These are phyloP conservation scores for Pichia gijzeniarum DNA, from an alignment of 805 yeast species.

Conservation along the genomic window DNA sequence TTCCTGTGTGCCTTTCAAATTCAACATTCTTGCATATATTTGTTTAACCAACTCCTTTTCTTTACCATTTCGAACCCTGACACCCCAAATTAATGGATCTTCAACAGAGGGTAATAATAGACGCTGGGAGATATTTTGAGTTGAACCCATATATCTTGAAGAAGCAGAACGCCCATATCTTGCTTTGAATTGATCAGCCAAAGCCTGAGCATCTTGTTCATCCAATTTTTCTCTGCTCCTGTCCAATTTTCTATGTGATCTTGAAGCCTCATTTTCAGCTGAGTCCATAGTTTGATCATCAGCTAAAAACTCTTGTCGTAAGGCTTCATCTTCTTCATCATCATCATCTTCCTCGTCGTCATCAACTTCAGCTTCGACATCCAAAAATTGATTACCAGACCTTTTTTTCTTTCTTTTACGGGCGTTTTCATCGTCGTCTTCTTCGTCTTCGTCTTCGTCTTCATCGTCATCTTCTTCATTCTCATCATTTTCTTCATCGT, in stretches of 20 bases:
- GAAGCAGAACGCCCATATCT: slow-evolving; percentile 84
- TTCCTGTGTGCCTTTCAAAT: slow-evolving; percentile 72
- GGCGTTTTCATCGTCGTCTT: slow-evolving; percentile 51
- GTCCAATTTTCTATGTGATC: slow-evolving; percentile 88
- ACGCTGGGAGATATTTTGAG: slow-evolving; percentile 87
- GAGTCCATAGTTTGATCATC: slow-evolving; percentile 45
- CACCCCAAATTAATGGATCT: slow-evolving; percentile 95
- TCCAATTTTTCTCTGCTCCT: slow-evolving; percentile 73
- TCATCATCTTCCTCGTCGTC: slow-evolving; percentile 93
- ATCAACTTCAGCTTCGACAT: slow-evolving; percentile 98
- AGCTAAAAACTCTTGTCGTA: slow-evolving; percentile 75
- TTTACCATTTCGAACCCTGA: slow-evolving; percentile 86
- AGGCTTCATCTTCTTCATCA: slow-evolving; percentile 89
- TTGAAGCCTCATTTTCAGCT: slow-evolving; percentile 47
- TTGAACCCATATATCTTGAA: slow-evolving; percentile 74
- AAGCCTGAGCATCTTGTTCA: slow-evolving; percentile 89
- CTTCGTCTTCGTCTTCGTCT: slow-evolving; percentile 48
- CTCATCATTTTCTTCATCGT: slow-evolving; percentile 21
- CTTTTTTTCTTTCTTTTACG: slow-evolving; percentile 42
- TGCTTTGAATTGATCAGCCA: slow-evolving; percentile 88
- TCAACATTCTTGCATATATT: slow-evolving; percentile 74
- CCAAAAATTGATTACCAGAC: slow-evolving; percentile 80
- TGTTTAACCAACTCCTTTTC: slow-evolving; percentile 88
- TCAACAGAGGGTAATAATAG: slow-evolving; percentile 90
- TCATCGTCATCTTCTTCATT: slow-evolving; percentile 31